Percentiles rank a stretch among this genome's conserved stretches.
Evolutionary conservation across 768 basidiomycete species (phyloP).

Genomic region (Lentinus brumalis): DNA sequence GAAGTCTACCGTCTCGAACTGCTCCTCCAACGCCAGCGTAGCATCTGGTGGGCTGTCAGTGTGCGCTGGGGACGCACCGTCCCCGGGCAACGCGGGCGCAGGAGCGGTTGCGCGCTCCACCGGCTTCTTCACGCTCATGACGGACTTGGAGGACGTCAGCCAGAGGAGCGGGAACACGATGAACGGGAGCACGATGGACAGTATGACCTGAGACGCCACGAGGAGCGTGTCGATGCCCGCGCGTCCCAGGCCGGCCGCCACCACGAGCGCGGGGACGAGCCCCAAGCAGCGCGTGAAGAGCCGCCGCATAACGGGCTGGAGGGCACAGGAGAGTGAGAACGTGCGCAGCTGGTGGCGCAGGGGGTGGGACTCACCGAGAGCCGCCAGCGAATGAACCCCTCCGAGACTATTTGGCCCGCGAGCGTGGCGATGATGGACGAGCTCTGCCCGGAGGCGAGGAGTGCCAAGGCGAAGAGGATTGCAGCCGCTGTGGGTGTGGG

Average conservation of each 20-base stretch:
- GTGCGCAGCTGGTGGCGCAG: neutral
- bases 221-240: conserved; percentile 75
- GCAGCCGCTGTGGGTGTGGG: conserved; percentile 59
- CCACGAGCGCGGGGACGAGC: conserved; percentile 78
- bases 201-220: conserved; percentile 83
- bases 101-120: neutral
- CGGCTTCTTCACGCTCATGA: conserved; percentile 65
- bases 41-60: neutral
- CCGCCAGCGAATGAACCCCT: conserved; percentile 88
- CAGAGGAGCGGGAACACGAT: conserved; percentile 80
- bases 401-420: conserved; percentile 86
- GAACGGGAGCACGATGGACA: conserved; percentile 85
- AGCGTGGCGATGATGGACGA: conserved; percentile 89
- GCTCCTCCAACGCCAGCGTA: conserved; percentile 16
- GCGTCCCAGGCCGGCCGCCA: conserved; percentile 73
- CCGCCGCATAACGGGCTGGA: conserved; percentile 74
- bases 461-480: conserved; percentile 83
- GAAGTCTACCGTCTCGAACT: conserved; percentile 55
- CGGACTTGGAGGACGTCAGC: conserved; percentile 61
- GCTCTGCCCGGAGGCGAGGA: conserved; percentile 86
- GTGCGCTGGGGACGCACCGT: neutral
- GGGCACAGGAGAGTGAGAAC: conserved; percentile 21
- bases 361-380: conserved; percentile 54
- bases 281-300: conserved; percentile 80
- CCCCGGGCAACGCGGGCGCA: neutral